Base-by-base conservation (phyloP, 768 basidiomycete genomes). In the Gloeopeniophorella convolvens region DNA sequence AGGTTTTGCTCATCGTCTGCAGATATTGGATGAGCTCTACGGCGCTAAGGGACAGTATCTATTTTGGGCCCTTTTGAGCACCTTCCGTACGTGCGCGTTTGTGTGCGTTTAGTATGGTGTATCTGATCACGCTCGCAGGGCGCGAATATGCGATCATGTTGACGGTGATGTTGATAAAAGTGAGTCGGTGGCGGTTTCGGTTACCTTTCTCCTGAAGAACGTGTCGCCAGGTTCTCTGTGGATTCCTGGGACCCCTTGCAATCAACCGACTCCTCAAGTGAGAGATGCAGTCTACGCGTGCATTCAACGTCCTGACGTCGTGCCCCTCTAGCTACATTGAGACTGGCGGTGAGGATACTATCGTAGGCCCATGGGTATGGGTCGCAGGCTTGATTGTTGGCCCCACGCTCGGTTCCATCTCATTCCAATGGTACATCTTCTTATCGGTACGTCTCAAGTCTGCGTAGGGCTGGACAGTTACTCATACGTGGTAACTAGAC, bases 321-420 rank as follows among this genome's bases (percentile, higher is more conserved):
- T 24, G 41, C 24, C 0, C 28, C 6, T 31, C n/a, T 46, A 81
- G 76, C 33, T 80, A 85, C 59, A 64, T 88, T 13, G 83, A 85
- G 64, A 72, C 63, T 3, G 65, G 68, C 11, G 79, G 79, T 3
- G 59, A 72, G 48, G 70, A 64, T 20, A 70, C 80, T 0, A 57
- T 65, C 6, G 63, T 83, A 26, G 73, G 74, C 28, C 85, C 85
- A 1, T 85, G 84, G 78, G 75, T 86, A 6, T 88, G 85, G 84
- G 74, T 86, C 12, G 27, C 65, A 0, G 66, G 68, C 60, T 66
- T 82, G 11, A 73, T 79, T 52, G 40, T 74, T 5, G 79, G 77
- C 11, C 76, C 79, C 11, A 60, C 70, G 5, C 0, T 73, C 9
- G 66, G 63, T 11, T 66, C 74, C 4, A 20, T 83, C 7, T 55